A percentile compares a stretch with the other conserved stretches of the same genome.
These are phyloP conservation scores for Ormosia semicastrata DNA, from an alignment of 306 rosid species.

Conservation along the genomic window DNA sequence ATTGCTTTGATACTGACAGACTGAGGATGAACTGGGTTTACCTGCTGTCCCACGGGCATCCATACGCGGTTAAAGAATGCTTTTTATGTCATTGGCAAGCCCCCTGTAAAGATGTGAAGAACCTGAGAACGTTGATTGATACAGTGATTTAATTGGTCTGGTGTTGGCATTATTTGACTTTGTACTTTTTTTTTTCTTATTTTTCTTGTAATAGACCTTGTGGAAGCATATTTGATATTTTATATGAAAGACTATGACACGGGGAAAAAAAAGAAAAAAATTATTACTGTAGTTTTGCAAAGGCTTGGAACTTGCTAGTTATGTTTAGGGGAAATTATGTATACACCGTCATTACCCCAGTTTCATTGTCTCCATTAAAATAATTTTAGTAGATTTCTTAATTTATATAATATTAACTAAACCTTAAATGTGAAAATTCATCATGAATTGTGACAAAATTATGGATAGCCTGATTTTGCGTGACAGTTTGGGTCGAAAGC, in stretches of 20 bases:
- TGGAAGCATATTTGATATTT: not conserved
- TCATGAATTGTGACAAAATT: not conserved
- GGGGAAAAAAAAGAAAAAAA: not conserved
- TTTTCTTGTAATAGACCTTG: constrained; percentile 12
- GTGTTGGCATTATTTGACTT: constrained; percentile 32
- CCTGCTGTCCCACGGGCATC: constrained; percentile 93
- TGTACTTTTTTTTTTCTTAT: not conserved
- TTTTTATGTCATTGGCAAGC: constrained; percentile 1
- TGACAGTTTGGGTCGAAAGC: not conserved
- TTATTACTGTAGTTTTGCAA: not conserved
- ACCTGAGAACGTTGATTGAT: constrained; percentile 32
- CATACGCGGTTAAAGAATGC: constrained; percentile 55
- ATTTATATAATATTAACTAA: not conserved
- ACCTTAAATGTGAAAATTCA: not conserved
- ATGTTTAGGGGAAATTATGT: not conserved
- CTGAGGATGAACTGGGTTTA: constrained; percentile 82
- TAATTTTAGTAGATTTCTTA: not conserved
- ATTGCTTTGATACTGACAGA: constrained; percentile 46
- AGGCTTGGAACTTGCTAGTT: not conserved
- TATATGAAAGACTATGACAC: not conserved
- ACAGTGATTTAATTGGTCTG: constrained; percentile 12
- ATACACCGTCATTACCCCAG: not conserved
- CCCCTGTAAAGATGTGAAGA: constrained; percentile 66
- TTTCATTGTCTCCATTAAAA: not conserved
- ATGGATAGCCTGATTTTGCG: not conserved